Conservation (phyloP, 768 basidiomycete genomes). For the Coprinopsis marcescibilis region DNA sequence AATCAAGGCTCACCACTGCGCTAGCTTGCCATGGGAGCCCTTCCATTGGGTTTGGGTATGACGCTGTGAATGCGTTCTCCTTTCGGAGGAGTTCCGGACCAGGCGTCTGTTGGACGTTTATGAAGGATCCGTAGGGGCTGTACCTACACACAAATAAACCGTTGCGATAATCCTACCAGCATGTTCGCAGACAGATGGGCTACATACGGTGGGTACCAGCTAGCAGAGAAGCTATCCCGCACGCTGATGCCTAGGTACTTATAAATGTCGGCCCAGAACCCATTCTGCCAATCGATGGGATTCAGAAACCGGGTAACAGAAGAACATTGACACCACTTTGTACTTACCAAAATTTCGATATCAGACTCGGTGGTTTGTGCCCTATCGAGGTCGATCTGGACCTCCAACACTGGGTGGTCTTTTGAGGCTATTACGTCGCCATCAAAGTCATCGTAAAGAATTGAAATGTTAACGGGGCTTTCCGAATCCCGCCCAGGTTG, state of each 20-base stretch:
- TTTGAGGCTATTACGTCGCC: background rate
- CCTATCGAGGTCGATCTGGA: constrained; percentile 5
- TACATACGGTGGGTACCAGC: background rate
- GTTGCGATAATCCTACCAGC: background rate
- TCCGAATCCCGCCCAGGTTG: background rate
- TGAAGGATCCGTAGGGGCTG: background rate
- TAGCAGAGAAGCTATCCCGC: background rate
- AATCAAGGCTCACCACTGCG: background rate
- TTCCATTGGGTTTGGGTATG: background rate
- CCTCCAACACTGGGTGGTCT: background rate
- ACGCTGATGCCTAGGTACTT: background rate
- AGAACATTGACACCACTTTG: background rate
- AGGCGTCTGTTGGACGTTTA: background rate
- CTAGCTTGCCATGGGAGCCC: constrained; percentile 5
- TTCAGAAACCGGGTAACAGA: background rate
- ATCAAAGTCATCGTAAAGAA: background rate
- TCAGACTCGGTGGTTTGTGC: background rate
- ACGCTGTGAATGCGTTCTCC: constrained; percentile 2
- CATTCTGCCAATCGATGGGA: background rate
- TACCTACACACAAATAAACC: background rate
- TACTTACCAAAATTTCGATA: constrained; percentile 6
- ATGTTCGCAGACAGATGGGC: background rate
- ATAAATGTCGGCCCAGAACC: constrained; percentile 1
- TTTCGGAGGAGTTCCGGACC: background rate
- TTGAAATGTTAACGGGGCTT: background rate